Evolutionary conservation across 805 yeast genomes (phyloP), one percentile per base, ranked within the genome.

Genomic region (Candida andamanensis): DNA sequence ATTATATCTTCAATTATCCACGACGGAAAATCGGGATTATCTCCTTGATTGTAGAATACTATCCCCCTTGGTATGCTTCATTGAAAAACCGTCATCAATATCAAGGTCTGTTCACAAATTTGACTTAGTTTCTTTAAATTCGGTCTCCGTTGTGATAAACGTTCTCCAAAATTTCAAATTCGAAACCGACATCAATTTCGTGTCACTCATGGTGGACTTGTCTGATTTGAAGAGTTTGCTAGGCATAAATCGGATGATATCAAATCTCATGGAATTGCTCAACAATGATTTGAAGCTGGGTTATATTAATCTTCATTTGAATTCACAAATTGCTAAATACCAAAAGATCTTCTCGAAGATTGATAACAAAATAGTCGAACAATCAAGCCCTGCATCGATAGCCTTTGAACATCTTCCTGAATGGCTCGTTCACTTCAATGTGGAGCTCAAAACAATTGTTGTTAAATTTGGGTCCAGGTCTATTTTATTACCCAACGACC

Each of bases 401-500:
- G 10, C 55, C 4, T 58, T 58, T 38, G 33, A 32, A 6, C 27
- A 45, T 15, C 39, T 60, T 10, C 70, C 71, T 1, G 24, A 37
- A 4, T 65, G 69, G 69, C 32, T 65, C 10, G 37, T 56, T 2
- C 54, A 50, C 9, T 31, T 48, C 12, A 44, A 47, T 14, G 15
- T 57, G 15, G 32, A 31, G 6, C 17, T 54, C 11, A 29, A 36
- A n/a, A 33, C 40, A 4, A 23, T 47, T 15, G 40, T 40, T 7
- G 24, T 66, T 4, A 33, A 40, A 18, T 30, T 65, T 9, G 70
- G 69, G 0, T 60, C 70, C 2, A 44, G 68, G 14, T 63, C 69
- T 6, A 57, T 64, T 1, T 46, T 65, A 22, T 54, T 64, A 6
- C 63, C 58, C 15, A 28, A 38, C 11, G 47, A 50, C 5, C 29